Evolutionary conservation across 2,329 filamentous ascomycete genomes (phyloP).

Genomic region (Pseudogymnoascus sp.): DNA sequence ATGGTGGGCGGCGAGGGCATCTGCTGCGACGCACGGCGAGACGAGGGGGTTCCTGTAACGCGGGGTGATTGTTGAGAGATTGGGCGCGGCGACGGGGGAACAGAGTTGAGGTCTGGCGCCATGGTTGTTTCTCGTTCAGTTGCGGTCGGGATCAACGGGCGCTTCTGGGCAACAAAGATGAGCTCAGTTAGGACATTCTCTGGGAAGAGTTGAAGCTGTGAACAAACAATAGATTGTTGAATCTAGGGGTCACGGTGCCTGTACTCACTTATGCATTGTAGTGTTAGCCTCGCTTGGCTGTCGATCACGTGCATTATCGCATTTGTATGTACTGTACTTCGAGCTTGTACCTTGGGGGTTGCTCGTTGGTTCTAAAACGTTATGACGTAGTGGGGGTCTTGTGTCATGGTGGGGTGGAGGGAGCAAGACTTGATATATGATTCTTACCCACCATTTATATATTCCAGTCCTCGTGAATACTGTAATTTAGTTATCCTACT

Average conservation of each 20-base stretch:
- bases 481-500: not conserved
- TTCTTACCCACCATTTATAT: not conserved
- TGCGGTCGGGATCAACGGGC: not conserved
- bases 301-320: not conserved
- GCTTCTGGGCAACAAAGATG: not conserved
- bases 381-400: constrained; percentile 7
- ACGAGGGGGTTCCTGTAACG: constrained; percentile 20
- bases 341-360: constrained; percentile 1
- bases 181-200: not conserved
- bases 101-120: constrained; percentile 29
- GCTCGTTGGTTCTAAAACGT: not conserved
- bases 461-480: not conserved
- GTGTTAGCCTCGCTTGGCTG: not conserved
- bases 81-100: constrained; percentile 24
- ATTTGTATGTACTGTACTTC: not conserved
- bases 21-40: constrained; percentile 24
- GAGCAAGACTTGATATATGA: not conserved
- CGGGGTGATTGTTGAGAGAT: constrained; percentile 19
- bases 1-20: constrained; percentile 17
- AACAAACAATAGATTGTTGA: not conserved
- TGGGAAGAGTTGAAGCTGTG: not conserved
- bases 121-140: constrained; percentile 14
- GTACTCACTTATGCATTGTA: not conserved
- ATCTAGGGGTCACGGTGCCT: not conserved
- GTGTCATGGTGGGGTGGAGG: constrained; percentile 3